Evolutionary conservation across 257 asterid species (phyloP).

Genomic region (Nicotiana otophora): DNA sequence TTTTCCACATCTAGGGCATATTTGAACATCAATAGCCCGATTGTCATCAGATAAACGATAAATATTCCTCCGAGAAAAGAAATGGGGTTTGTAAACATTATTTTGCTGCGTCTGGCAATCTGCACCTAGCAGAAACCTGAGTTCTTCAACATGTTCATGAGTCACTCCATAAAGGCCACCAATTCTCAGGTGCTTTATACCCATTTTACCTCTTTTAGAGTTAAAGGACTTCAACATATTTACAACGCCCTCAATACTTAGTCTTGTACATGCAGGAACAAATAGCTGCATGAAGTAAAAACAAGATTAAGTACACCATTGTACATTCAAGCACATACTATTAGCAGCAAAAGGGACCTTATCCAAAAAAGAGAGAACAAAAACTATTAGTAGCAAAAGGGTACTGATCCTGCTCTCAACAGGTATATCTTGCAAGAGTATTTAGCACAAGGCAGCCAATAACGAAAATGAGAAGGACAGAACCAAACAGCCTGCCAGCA

Average conservation of each 20-base stretch:
- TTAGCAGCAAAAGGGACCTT: neutral
- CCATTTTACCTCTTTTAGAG: conserved; percentile 26
- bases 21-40: conserved; percentile 66
- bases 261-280: conserved; percentile 78
- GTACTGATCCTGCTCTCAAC: neutral
- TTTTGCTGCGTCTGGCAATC: conserved; percentile 20
- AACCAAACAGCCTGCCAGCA: neutral
- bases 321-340: neutral
- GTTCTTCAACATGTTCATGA: conserved; percentile 43
- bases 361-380: neutral
- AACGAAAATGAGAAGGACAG: neutral
- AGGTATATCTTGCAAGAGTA: conserved; percentile 1
- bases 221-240: conserved; percentile 41
- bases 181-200: conserved; percentile 60
- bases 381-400: neutral
- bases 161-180: conserved; percentile 65
- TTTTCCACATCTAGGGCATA: conserved; percentile 72
- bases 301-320: conserved; percentile 12
- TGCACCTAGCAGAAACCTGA: conserved; percentile 42
- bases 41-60: conserved; percentile 64
- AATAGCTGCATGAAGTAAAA: conserved; percentile 44
- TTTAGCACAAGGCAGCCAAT: neutral
- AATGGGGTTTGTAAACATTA: conserved; percentile 41
- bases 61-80: conserved; percentile 45
- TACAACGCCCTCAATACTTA: conserved; percentile 58